A percentile compares a stretch with the other conserved stretches of the same genome.
phyloP scores from a whole-genome alignment of 2,329 filamentous ascomycete genomes.

The Botrytis fabae region DNA sequence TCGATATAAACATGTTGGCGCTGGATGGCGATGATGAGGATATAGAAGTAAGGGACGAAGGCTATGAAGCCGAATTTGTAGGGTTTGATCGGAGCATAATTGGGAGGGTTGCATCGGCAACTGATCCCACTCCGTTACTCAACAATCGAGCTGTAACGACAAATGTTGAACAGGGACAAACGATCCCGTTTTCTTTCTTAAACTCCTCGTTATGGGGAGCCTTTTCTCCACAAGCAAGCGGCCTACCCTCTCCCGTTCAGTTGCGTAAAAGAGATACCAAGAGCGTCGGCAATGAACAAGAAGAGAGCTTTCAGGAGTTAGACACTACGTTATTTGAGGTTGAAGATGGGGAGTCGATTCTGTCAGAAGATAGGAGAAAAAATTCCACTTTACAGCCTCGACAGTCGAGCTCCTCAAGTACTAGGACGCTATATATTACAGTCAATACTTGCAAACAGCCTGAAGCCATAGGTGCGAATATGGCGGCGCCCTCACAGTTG shows the following conservation, averaged over 20 bases:
- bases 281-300: constrained; percentile 25
- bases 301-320: constrained; percentile 18
- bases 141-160: constrained; percentile 65
- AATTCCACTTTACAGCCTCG: constrained; percentile 26
- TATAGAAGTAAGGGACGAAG: constrained; percentile 39
- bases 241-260: constrained; percentile 41
- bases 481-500: constrained; percentile 66
- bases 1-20: constrained; percentile 41
- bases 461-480: constrained; percentile 29
- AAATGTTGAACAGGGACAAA: constrained; percentile 63
- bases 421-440: constrained; percentile 66
- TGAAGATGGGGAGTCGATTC: constrained; percentile 4
- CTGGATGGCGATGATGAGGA: constrained; percentile 38
- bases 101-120: constrained; percentile 56
- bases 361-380: background rate
- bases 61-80: constrained; percentile 62
- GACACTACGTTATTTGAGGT: constrained; percentile 12
- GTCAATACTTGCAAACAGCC: constrained; percentile 86
- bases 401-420: constrained; percentile 27
- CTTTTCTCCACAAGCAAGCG: constrained; percentile 41
- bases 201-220: constrained; percentile 53
- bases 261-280: constrained; percentile 28
- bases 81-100: constrained; percentile 63
- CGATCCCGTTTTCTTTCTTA: constrained; percentile 64
- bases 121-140: constrained; percentile 48